These are phyloP conservation scores for Cymodocea nodosa DNA, from an alignment of 116 monocot species.

Conservation along the genomic window DNA sequence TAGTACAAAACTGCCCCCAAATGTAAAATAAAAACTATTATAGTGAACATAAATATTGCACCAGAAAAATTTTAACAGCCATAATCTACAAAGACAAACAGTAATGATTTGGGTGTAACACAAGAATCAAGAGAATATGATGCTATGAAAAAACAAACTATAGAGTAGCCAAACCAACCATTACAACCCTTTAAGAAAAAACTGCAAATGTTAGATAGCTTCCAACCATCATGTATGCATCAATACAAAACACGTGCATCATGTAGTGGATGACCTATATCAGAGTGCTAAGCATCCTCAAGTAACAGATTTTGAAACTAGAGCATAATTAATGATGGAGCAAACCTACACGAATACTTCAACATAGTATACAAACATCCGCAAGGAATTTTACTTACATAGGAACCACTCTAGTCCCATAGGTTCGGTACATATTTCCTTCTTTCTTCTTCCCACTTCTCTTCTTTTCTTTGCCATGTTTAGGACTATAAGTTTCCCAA, in stretches of 20 bases:
- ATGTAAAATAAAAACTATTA: not conserved
- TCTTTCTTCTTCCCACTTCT: constrained; percentile 49
- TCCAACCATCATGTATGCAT: too few species aligned
- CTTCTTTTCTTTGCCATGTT: constrained; percentile 30
- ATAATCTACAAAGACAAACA: too few species aligned
- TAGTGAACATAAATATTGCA: not conserved
- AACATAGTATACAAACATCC: not conserved
- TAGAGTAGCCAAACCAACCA: too few species aligned
- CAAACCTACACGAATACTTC: not conserved
- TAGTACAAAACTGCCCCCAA: constrained; percentile 62
- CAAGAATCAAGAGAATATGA: too few species aligned
- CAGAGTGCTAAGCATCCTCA: too few species aligned
- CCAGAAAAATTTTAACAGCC: not conserved
- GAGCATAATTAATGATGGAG: not conserved
- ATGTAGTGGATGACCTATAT: too few species aligned
- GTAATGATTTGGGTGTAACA: too few species aligned
- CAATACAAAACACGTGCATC: too few species aligned
- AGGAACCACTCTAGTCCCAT: constrained; percentile 87
- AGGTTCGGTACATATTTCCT: constrained; percentile 61
- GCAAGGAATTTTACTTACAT: constrained; percentile 35
- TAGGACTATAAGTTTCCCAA: constrained; percentile 66
- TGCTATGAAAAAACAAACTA: too few species aligned
- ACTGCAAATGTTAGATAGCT: too few species aligned
- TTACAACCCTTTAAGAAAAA: too few species aligned
- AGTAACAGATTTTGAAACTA: too few species aligned